Percentiles rank a stretch among this genome's conserved stretches.
Conservation (phyloP, 108 stramenopile genomes). For the Pseudonitzschia multiseries region DNA sequence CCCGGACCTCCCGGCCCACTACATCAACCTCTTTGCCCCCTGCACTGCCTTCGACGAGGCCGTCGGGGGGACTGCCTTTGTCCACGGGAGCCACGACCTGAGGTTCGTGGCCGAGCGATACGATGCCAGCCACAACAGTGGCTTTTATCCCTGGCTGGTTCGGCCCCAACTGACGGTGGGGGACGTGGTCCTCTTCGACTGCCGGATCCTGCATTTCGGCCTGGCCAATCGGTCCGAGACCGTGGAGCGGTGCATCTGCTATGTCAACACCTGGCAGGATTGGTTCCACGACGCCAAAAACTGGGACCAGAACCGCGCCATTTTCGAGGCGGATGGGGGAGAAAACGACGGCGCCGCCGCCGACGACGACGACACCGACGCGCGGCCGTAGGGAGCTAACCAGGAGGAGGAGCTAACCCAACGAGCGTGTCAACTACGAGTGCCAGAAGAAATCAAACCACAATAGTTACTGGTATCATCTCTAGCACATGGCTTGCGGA, state of each 20-base stretch:
- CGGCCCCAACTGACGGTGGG: slow-evolving; percentile 73
- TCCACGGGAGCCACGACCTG: slow-evolving; percentile 73
- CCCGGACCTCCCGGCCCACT: slow-evolving; percentile 77
- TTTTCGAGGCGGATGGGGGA: slow-evolving; percentile 36
- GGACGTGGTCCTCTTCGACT: slow-evolving; percentile 86
- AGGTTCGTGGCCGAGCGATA: slow-evolving; percentile 53
- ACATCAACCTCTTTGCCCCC: slow-evolving; percentile 78
- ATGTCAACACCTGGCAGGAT: slow-evolving; percentile 70
- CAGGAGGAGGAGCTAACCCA: too few relatives aligned
- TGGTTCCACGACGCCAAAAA: slow-evolving; percentile 92
- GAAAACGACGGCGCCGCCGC: background rate
- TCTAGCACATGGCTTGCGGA: too few relatives aligned
- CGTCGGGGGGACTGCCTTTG: slow-evolving; percentile 84
- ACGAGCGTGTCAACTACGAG: too few relatives aligned
- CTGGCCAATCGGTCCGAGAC: slow-evolving; percentile 68
- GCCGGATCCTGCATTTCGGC: slow-evolving; percentile 82
- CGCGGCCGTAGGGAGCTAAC: background rate
- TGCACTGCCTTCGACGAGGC: slow-evolving; percentile 35
- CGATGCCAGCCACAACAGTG: slow-evolving; percentile 13
- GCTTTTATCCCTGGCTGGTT: slow-evolving; percentile 44
- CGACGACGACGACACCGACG: too few relatives aligned
- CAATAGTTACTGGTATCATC: too few relatives aligned
- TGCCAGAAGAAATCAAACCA: too few relatives aligned
- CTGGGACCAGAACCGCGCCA: slow-evolving; percentile 54
- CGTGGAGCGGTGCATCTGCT: slow-evolving; percentile 68